Percentiles rank a stretch among this genome's conserved stretches.
phyloP scores from a whole-genome alignment of 352 stramenopile genomes.

The Pythium insidiosum region DNA sequence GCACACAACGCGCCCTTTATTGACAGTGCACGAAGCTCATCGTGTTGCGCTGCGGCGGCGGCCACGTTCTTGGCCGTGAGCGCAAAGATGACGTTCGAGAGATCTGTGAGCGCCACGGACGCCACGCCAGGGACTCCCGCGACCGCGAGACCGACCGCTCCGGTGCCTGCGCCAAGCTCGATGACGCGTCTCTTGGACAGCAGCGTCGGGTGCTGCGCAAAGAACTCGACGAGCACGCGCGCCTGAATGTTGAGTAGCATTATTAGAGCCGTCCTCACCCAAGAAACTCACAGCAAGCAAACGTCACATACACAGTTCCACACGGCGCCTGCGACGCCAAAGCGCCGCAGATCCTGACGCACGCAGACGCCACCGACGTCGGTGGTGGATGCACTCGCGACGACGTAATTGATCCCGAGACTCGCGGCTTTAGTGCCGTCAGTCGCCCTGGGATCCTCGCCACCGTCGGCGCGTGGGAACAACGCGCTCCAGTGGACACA shows the following conservation, averaged over 20 bases:
- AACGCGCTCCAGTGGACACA: constrained; percentile 23
- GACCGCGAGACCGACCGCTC: constrained; percentile 37
- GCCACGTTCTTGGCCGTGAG: constrained; percentile 28
- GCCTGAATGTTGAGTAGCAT: too few species aligned
- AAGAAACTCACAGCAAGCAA: neutral
- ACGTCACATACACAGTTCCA: constrained; percentile 50
- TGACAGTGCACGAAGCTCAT: constrained; percentile 12
- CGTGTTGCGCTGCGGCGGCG: constrained; percentile 14
- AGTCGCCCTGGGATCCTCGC: too few species aligned
- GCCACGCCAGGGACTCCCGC: constrained; percentile 15
- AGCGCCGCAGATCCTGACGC: constrained; percentile 29
- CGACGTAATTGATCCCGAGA: constrained; percentile 52
- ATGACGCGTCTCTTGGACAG: constrained; percentile 25
- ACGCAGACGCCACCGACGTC: constrained; percentile 21
- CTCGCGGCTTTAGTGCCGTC: neutral
- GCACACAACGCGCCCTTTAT: constrained; percentile 15
- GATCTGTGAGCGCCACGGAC: constrained; percentile 47
- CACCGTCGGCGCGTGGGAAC: constrained; percentile 9
- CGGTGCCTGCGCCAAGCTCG: constrained; percentile 49
- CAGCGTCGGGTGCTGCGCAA: constrained; percentile 22
- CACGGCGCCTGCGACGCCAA: constrained; percentile 60
- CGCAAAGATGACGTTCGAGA: constrained; percentile 29
- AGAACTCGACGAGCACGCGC: constrained; percentile 30
- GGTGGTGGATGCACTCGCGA: constrained; percentile 28
- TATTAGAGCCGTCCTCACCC: too few species aligned